Evolutionary conservation across 2,329 filamentous ascomycete species (phyloP), one percentile per base, ranked within the genome.

Genomic region (Lachnellula hyalina): DNA sequence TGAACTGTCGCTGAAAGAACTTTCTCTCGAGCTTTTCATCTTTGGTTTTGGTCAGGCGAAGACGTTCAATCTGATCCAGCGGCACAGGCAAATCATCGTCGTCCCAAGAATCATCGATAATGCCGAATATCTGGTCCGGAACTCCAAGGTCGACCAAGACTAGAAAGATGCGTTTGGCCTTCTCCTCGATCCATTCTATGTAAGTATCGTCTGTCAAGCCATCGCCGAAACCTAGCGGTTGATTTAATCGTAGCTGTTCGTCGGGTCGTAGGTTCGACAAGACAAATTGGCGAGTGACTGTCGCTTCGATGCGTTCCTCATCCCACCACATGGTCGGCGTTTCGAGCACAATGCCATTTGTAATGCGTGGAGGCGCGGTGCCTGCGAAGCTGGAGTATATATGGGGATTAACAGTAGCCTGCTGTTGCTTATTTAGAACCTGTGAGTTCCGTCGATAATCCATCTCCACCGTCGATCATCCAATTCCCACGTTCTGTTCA

Each of bases 101-200:
- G 62, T 88, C 85, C 86, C 86, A 90, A 21, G 84, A 86, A 65
- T 87, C 83, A 70, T 91, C 87, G 55, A 90, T 83, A 51, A 89
- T 76, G 42, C 81, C 81, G 65, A 91, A 91, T 57, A 91, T 90
- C 67, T 87, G 85, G 62, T 88, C 85, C 0, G 87, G 81, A 11
- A 87, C 77, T 34, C 83, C 84, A 23, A 90, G 74, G 63, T 90
- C 86, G 52, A 83, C 76, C 25, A 91, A 74, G 40, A 89, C 84
- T 47, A 92, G 74, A 65, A 90, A 91, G 40, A 90, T 75, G 47
- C 84, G 78, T 65, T 83, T 85, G 6, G 85, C 84, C 63, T 85
- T 85, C 53, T 81, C 74, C 47, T 87, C 73, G 54, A 91, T 89
- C 85, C 87, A 90, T 67, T 90, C 86, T 75, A 87, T 84, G 68